These are phyloP conservation scores for Graphilbum fragrans DNA, from an alignment of 2,329 filamentous ascomycete species.

Conservation along the genomic window DNA sequence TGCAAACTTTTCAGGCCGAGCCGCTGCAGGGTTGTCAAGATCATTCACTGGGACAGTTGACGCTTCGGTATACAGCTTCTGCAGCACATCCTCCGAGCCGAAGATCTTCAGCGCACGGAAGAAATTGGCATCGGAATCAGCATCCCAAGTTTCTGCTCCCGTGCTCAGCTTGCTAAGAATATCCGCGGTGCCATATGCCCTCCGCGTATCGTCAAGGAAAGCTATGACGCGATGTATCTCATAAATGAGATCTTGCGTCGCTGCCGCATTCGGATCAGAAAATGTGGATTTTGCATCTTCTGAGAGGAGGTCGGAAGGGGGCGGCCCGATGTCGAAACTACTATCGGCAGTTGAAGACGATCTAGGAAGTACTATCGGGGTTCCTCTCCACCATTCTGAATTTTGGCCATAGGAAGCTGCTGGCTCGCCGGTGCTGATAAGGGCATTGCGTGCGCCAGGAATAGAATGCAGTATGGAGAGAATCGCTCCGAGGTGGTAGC, in stretches of 20 bases:
- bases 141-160: slow-evolving; percentile 5
- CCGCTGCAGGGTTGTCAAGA: not conserved
- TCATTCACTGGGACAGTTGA: not conserved
- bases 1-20: slow-evolving; percentile 5
- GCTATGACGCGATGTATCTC: slow-evolving; percentile 52
- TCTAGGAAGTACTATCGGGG: slow-evolving; percentile 16
- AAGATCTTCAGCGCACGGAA: slow-evolving; percentile 26
- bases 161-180: slow-evolving; percentile 3
- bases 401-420: slow-evolving; percentile 40
- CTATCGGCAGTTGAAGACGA: slow-evolving; percentile 18
- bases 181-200: slow-evolving; percentile 45
- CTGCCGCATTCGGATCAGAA: not conserved
- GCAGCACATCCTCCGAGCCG: not conserved
- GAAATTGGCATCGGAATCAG: slow-evolving; percentile 28
- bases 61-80: slow-evolving; percentile 3
- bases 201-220: slow-evolving; percentile 48
- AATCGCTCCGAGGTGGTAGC: slow-evolving; percentile 37
- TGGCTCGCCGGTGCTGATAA: slow-evolving; percentile 31
- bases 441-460: slow-evolving; percentile 41
- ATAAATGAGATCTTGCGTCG: slow-evolving; percentile 29
- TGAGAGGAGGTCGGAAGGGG: not conserved
- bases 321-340: slow-evolving; percentile 18
- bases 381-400: slow-evolving; percentile 50
- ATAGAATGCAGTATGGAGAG: slow-evolving; percentile 50
- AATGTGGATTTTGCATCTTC: not conserved